Evolutionary conservation across 1,284 basidiomycete genomes (phyloP).

Genomic region (Boletus sp.): DNA sequence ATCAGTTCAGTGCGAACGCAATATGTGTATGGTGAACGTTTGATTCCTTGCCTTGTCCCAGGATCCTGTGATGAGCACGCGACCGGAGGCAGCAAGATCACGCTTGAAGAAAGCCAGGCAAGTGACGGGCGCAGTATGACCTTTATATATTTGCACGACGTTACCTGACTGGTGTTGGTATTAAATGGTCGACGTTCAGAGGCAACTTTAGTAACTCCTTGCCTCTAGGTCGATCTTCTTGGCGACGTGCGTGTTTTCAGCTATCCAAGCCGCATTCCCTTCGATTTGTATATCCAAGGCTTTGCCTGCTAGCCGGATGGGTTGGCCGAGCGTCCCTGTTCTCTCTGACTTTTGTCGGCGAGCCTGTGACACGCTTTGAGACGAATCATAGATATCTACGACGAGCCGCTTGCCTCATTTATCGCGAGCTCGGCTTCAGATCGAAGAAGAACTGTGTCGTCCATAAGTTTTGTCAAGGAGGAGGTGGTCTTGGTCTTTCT

Average conservation of each 20-base stretch:
- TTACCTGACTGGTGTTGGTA: constrained; percentile 62
- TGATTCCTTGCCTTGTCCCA: constrained; percentile 82
- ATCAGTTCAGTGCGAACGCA: constrained; percentile 1
- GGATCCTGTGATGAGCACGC: constrained; percentile 75
- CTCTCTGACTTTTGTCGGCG: constrained; percentile 71
- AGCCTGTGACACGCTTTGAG: constrained; percentile 39
- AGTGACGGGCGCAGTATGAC: constrained; percentile 86
- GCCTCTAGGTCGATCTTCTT: constrained; percentile 77
- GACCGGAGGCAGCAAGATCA: constrained; percentile 33
- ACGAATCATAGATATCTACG: not conserved
- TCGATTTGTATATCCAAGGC: constrained; percentile 67
- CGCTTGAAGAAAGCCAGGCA: constrained; percentile 63
- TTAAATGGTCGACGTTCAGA: constrained; percentile 15
- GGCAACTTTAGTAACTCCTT: constrained; percentile 16
- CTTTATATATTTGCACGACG: constrained; percentile 69
- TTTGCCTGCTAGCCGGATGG: constrained; percentile 73
- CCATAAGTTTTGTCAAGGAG: constrained; percentile 20
- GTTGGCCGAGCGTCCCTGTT: constrained; percentile 68
- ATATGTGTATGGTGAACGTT: not conserved
- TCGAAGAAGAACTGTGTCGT: constrained; percentile 49
- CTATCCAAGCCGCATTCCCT: constrained; percentile 73
- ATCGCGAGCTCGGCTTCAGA: constrained; percentile 72
- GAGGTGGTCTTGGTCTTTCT: constrained; percentile 3
- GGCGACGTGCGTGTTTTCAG: constrained; percentile 76
- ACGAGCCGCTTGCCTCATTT: constrained; percentile 50